Conservation (phyloP, 1,139 yeast species). For the Pichia sp. region DNA sequence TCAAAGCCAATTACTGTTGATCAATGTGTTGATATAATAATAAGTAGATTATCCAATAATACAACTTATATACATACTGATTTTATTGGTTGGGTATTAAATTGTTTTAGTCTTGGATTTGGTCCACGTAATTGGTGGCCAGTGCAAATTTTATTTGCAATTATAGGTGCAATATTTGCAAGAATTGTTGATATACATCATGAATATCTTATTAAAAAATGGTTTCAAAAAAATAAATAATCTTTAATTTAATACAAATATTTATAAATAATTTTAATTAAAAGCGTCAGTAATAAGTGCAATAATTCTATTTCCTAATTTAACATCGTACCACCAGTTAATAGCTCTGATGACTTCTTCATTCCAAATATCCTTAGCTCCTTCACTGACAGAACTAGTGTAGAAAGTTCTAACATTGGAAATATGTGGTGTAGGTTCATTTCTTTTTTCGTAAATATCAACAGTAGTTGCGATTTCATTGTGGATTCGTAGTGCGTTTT, state of each 20-base stretch:
- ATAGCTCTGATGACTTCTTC: slow-evolving; percentile 63
- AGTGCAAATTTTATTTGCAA: slow-evolving; percentile 42
- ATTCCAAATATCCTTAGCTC: slow-evolving; percentile 79
- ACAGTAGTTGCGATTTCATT: slow-evolving; percentile 44
- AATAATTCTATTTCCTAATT: slow-evolving; percentile 17
- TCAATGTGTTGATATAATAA: slow-evolving; percentile 56
- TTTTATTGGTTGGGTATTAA: slow-evolving; percentile 75
- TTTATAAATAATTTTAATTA: slow-evolving; percentile 1
- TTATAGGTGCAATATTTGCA: slow-evolving; percentile 52
- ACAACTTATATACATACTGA: slow-evolving; percentile 78
- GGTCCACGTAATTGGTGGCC: slow-evolving; percentile 60
- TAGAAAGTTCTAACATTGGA: slow-evolving; percentile 35
- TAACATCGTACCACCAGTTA: slow-evolving; percentile 43
- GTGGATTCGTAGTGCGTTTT: slow-evolving; percentile 43
- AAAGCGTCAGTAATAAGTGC: slow-evolving; percentile 13
- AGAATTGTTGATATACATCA: slow-evolving; percentile 58
- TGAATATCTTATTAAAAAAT: slow-evolving; percentile 47
- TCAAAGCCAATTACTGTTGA: slow-evolving; percentile 65
- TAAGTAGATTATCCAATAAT: slow-evolving; percentile 56
- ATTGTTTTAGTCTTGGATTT: slow-evolving; percentile 62
- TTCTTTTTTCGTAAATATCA: slow-evolving; percentile 44
- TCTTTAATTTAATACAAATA: too few species aligned
- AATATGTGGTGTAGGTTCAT: slow-evolving; percentile 37
- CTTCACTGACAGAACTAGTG: slow-evolving; percentile 47
- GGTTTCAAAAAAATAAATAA: slow-evolving; percentile 27